Conservation (phyloP, 2,329 filamentous ascomycete genomes). For the Aspergillus luchuensis region DNA sequence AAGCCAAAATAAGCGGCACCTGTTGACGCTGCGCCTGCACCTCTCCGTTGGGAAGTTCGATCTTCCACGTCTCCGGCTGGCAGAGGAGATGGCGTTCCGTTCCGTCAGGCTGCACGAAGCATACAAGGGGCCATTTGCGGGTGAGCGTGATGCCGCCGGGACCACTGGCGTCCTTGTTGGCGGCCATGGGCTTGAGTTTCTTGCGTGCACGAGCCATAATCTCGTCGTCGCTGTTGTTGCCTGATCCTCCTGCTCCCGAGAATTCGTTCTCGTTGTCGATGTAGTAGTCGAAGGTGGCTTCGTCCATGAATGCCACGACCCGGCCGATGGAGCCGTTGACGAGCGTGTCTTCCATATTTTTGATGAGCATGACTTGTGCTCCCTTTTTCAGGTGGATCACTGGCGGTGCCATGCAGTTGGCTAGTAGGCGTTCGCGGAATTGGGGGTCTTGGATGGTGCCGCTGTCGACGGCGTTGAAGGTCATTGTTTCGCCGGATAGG, state of each 20-base stretch:
- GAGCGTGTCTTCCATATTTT: slow-evolving; percentile 91
- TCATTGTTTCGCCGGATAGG: slow-evolving; percentile 67
- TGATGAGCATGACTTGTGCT: slow-evolving; percentile 99
- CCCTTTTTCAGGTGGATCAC: slow-evolving; percentile 80
- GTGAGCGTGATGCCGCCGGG: slow-evolving; percentile 48
- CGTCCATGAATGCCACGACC: slow-evolving; percentile 77
- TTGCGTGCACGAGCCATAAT: slow-evolving; percentile 50
- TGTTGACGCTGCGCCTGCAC: slow-evolving; percentile 84
- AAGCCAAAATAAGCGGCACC: slow-evolving; percentile 87
- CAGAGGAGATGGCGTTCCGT: slow-evolving; percentile 75
- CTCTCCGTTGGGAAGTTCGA: slow-evolving; percentile 93
- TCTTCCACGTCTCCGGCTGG: slow-evolving; percentile 89
- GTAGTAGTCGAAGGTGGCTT: slow-evolving; percentile 62
- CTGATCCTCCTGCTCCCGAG: slow-evolving; percentile 50
- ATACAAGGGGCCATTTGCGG: slow-evolving; percentile 76
- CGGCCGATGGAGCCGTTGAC: slow-evolving; percentile 94
- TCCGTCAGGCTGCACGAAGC: slow-evolving; percentile 79
- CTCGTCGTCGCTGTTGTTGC: slow-evolving; percentile 49
- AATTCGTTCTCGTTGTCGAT: slow-evolving; percentile 60
- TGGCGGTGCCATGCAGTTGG: slow-evolving; percentile 92
- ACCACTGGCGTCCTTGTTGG: slow-evolving; percentile 46
- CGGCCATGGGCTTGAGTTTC: slow-evolving; percentile 58
- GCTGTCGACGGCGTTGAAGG: slow-evolving; percentile 73
- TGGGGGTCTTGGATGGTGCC: slow-evolving; percentile 67
- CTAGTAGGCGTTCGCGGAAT: slow-evolving; percentile 73